phyloP scores from a whole-genome alignment of 345 rosid genomes.

The Pistacia integerrima region DNA sequence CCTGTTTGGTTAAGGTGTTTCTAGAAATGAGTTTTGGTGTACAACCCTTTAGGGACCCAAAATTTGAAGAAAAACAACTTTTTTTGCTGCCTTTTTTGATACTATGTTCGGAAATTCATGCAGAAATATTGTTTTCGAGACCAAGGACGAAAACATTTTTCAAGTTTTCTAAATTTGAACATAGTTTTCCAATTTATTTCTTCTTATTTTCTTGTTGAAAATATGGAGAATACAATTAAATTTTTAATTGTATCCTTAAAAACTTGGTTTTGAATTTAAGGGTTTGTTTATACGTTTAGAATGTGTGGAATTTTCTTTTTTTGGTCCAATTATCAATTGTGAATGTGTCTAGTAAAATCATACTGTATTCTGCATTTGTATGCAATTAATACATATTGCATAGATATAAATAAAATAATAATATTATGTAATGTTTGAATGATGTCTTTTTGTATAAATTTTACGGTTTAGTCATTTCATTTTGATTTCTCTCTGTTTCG shows the following conservation, averaged over 20 bases:
- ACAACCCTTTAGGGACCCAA: no score
- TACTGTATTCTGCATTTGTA: no score
- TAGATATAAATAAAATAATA: not conserved
- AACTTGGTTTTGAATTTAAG: not conserved
- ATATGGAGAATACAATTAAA: not conserved
- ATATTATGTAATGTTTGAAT: not conserved
- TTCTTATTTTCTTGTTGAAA: no score
- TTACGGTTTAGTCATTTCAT: not conserved
- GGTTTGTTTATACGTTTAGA: no score
- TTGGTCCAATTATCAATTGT: no score
- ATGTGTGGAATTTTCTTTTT: no score
- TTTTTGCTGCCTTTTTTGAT: not conserved
- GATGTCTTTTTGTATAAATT: not conserved
- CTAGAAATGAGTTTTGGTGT: no score
- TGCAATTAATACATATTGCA: no score
- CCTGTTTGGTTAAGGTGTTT: not conserved
- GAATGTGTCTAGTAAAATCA: no score
- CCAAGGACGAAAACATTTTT: no score
- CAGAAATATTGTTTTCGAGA: not conserved
- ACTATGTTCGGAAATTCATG: not conserved
- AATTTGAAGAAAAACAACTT: no score
- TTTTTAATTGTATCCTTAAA: not conserved
- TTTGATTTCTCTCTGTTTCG: not conserved
- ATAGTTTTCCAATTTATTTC: not conserved
- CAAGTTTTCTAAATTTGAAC: no score